Conservation (phyloP, 805 yeast genomes). For the Pichia californica region DNA sequence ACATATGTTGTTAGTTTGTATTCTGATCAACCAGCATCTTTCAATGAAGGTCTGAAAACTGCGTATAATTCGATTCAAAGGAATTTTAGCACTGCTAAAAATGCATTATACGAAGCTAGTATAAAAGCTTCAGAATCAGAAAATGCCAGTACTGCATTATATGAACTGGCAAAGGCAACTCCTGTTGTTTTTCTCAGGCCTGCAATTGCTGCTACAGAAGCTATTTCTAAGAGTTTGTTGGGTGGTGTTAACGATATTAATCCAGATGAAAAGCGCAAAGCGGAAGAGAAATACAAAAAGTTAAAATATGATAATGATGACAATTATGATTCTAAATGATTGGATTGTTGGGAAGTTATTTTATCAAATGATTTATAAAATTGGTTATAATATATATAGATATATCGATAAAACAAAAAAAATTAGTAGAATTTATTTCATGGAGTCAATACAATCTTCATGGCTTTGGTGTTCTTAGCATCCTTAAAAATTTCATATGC, state of each 20-base stretch:
- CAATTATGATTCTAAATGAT: background rate
- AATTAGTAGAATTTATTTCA: constrained; percentile 7
- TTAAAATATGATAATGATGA: background rate
- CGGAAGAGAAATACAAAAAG: constrained; percentile 59
- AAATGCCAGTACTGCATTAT: constrained; percentile 59
- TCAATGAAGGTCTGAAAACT: constrained; percentile 65
- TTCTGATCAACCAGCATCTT: constrained; percentile 73
- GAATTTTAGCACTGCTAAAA: constrained; percentile 59
- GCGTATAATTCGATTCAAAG: constrained; percentile 70
- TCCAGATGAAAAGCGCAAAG: constrained; percentile 49
- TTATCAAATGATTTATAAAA: too few relatives aligned
- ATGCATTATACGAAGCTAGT: constrained; percentile 54
- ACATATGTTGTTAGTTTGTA: constrained; percentile 58
- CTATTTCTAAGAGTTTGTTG: constrained; percentile 70
- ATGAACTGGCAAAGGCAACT: constrained; percentile 64
- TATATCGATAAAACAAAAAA: too few relatives aligned
- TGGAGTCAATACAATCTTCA: constrained; percentile 35
- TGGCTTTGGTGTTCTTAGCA: constrained; percentile 50
- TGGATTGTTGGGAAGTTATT: too few relatives aligned
- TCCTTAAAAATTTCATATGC: constrained; percentile 56
- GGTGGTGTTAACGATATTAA: constrained; percentile 81
- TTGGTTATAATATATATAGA: too few relatives aligned
- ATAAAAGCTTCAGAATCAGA: constrained; percentile 58
- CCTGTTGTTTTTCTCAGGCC: constrained; percentile 82
- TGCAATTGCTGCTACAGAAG: constrained; percentile 88